Conservation (phyloP, 106 monocot species). For the Dendrobium nobile region DNA sequence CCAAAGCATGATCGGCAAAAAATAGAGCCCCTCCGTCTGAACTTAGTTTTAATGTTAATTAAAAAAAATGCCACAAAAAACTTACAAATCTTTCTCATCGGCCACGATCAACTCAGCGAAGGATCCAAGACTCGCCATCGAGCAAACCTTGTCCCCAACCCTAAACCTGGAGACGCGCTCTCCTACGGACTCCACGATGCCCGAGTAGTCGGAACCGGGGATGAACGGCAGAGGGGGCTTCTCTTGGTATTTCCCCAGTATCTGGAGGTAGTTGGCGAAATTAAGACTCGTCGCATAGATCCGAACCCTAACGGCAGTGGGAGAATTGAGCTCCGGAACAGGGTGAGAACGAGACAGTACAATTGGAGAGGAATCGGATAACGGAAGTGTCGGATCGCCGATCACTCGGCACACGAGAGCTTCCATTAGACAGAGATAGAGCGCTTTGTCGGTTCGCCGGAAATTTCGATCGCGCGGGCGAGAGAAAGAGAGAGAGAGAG, state of each 20-base stretch:
- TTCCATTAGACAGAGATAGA: conserved; percentile 41
- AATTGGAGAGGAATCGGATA: conserved; percentile 44
- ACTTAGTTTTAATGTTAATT: too few relatives aligned
- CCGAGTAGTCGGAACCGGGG: conserved; percentile 90
- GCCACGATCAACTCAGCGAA: conserved; percentile 71
- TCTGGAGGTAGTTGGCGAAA: conserved; percentile 89
- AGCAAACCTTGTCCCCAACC: conserved; percentile 83
- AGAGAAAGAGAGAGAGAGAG: too few relatives aligned
- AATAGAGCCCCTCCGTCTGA: too few relatives aligned
- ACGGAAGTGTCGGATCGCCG: conserved; percentile 77
- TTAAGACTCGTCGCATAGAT: conserved; percentile 73
- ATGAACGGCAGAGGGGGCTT: conserved; percentile 80
- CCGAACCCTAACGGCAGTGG: conserved; percentile 71
- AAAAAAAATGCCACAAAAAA: background rate
- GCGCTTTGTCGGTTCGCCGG: background rate
- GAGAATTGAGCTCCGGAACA: conserved; percentile 42
- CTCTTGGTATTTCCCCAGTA: conserved; percentile 94
- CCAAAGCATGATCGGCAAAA: too few relatives aligned
- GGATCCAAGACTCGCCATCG: conserved; percentile 47
- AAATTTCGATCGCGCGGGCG: background rate
- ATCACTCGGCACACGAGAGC: conserved; percentile 64
- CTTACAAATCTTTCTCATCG: conserved; percentile 88
- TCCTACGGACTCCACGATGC: conserved; percentile 73
- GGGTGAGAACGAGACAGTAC: conserved; percentile 38
- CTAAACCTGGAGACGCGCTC: conserved; percentile 39